Conservation (phyloP, 805 yeast genomes). For the Saccharomyces eubayanus region DNA sequence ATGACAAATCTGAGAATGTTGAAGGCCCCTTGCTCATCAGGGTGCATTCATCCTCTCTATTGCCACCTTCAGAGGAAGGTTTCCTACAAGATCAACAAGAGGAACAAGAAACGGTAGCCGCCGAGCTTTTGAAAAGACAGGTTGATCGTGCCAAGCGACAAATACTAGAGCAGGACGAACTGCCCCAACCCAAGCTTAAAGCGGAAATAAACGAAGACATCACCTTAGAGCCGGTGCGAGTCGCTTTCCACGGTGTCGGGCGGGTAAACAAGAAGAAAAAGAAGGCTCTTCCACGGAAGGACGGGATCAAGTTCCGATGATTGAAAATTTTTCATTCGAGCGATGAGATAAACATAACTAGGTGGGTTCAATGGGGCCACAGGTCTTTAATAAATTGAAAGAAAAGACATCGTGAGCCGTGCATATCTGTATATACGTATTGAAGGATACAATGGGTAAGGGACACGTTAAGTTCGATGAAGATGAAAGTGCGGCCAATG, state of each 20-base stretch:
- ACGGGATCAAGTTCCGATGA: background rate
- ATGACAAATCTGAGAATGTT: background rate
- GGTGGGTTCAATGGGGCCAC: background rate
- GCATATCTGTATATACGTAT: background rate
- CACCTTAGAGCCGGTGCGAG: background rate
- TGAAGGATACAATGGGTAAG: constrained; percentile 4
- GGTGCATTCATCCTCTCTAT: background rate
- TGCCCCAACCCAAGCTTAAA: background rate
- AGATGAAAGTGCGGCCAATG: constrained; percentile 8
- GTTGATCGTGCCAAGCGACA: background rate
- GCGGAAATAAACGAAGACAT: background rate
- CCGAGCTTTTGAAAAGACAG: background rate
- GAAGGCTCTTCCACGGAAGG: background rate
- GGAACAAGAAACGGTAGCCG: constrained; percentile 1
- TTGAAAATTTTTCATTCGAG: background rate
- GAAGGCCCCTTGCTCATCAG: constrained; percentile 37
- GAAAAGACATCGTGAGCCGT: background rate
- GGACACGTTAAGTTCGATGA: constrained; percentile 23
- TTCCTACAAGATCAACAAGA: constrained; percentile 7
- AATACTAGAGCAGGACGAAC: background rate
- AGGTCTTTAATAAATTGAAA: background rate
- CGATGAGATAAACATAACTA: background rate
- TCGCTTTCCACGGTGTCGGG: background rate
- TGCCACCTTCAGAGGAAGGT: constrained; percentile 11
- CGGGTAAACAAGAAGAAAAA: background rate